A percentile compares a stretch with the other conserved stretches of the same genome.
Evolutionary conservation across 2,329 filamentous ascomycete genomes (phyloP).

Genomic region (Elsinoe ampelina): DNA sequence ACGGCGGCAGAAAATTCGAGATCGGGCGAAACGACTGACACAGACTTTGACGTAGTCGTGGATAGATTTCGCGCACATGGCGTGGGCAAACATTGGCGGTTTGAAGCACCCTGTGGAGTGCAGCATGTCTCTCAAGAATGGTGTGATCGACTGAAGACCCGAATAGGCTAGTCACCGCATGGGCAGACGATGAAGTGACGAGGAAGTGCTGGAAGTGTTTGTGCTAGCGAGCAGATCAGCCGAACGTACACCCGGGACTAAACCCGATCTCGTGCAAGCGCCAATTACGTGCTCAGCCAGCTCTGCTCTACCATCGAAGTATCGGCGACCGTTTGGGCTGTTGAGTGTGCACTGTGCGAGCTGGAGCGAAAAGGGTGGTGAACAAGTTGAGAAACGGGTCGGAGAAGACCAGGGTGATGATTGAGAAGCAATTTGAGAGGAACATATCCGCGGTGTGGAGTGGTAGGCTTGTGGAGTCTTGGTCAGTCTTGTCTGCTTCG

Average conservation of each 20-base stretch:
- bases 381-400: not conserved
- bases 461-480: not conserved
- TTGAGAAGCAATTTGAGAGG: not conserved
- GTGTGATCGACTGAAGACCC: constrained; percentile 16
- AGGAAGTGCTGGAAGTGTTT: not conserved
- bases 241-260: not conserved
- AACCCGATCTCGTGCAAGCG: constrained; percentile 8
- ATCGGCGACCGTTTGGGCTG: not conserved
- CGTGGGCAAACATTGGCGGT: not conserved
- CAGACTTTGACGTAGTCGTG: constrained; percentile 5
- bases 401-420: not conserved
- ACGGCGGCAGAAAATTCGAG: not conserved
- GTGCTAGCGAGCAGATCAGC: constrained; percentile 8
- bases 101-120: not conserved
- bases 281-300: constrained; percentile 10
- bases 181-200: constrained; percentile 9
- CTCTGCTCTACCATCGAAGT: not conserved
- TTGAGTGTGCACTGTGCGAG: not conserved
- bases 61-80: constrained; percentile 10
- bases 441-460: not conserved
- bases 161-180: constrained; percentile 13
- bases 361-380: not conserved
- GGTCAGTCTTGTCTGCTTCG: not conserved
- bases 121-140: constrained; percentile 11
- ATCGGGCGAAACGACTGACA: constrained; percentile 5